Conservation (phyloP, 2,329 filamentous ascomycete species). For the Botryosphaeria dothidea region DNA sequence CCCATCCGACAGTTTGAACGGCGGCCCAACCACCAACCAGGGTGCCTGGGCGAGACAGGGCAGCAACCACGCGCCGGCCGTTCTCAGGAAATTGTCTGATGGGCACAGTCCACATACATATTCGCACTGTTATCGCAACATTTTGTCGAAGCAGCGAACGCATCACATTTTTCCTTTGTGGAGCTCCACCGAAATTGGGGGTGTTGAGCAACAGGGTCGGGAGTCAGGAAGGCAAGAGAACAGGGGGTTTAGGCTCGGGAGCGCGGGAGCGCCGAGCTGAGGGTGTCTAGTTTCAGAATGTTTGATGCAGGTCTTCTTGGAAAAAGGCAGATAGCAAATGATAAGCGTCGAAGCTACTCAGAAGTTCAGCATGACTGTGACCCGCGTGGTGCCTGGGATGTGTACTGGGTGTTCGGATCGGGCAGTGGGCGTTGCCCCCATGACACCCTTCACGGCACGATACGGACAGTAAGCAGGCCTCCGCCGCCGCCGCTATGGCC, state of each 20-base stretch:
- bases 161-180: conserved; percentile 5
- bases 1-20: background rate
- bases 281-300: conserved; percentile 3
- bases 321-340: background rate
- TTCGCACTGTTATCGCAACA: background rate
- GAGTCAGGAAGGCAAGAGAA: background rate
- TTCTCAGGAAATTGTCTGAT: background rate
- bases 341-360: background rate
- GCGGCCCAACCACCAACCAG: conserved; percentile 10
- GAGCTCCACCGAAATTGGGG: conserved; percentile 3
- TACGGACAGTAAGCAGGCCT: conserved; percentile 4
- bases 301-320: background rate
- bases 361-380: background rate
- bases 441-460: background rate
- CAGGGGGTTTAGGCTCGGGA: background rate
- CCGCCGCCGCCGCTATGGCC: no score
- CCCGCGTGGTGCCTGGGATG: background rate
- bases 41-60: conserved; percentile 8
- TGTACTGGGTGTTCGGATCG: background rate
- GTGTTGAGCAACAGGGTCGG: conserved; percentile 3
- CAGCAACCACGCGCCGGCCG: conserved; percentile 4
- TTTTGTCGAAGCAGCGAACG: conserved; percentile 1
- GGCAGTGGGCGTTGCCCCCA: background rate
- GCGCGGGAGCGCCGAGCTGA: background rate
- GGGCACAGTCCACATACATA: background rate